Evolutionary conservation across 768 basidiomycete species (phyloP).

Genomic region (Melanogaster broomeanus): DNA sequence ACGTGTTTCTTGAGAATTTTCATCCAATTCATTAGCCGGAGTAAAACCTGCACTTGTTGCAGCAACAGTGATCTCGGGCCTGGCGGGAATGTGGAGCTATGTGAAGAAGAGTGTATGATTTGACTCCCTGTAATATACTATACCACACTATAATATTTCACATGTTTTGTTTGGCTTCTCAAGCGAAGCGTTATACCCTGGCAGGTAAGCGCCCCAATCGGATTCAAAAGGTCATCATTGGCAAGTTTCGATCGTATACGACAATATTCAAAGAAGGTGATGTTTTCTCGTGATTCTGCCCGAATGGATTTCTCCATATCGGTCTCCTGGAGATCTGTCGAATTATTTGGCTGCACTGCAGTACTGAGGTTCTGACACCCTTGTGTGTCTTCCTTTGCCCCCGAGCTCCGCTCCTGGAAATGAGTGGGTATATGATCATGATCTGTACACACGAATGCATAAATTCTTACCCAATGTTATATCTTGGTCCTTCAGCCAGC

Average conservation of each 20-base stretch:
- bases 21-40: slow-evolving; percentile 68
- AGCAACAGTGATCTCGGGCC: slow-evolving; percentile 84
- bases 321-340: slow-evolving; percentile 37
- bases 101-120: slow-evolving; percentile 86
- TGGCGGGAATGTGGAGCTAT: slow-evolving; percentile 93
- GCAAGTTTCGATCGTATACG: slow-evolving; percentile 17
- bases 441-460: slow-evolving; percentile 37
- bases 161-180: slow-evolving; percentile 44
- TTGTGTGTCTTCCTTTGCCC: slow-evolving; percentile 39
- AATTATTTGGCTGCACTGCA: slow-evolving; percentile 32
- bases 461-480: slow-evolving; percentile 36
- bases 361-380: slow-evolving; percentile 35
- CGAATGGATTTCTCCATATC: slow-evolving; percentile 34
- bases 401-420: slow-evolving; percentile 43
- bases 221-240: slow-evolving; percentile 20
- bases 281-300: slow-evolving; percentile 30
- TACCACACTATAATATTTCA: slow-evolving; percentile 47
- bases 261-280: slow-evolving; percentile 27
- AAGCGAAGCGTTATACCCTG: slow-evolving; percentile 10
- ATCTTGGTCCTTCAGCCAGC: slow-evolving; percentile 29
- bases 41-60: slow-evolving; percentile 87
- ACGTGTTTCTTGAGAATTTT: slow-evolving; percentile 39
- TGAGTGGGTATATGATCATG: slow-evolving; percentile 39
- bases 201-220: slow-evolving; percentile 34
- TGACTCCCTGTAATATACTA: slow-evolving; percentile 39